Conservation (phyloP, 2,329 filamentous ascomycete species). For the Aspergillus tamarii region DNA sequence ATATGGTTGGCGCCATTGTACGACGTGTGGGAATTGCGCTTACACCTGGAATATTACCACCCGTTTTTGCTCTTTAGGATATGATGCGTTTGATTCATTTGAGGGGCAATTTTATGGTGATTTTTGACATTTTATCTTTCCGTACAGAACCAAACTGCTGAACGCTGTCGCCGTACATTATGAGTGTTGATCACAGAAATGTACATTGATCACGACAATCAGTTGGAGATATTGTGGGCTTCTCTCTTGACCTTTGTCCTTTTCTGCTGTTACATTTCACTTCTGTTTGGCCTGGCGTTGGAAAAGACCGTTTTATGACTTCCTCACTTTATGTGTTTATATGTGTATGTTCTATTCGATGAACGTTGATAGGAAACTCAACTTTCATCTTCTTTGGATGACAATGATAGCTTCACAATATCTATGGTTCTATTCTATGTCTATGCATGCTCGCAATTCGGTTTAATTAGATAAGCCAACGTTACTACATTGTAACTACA, state of each 20-base stretch:
- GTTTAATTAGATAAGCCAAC: not conserved
- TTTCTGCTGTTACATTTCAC: conserved; percentile 1
- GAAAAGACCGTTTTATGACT: not conserved
- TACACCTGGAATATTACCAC: not conserved
- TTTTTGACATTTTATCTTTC: not conserved
- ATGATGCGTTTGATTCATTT: not conserved
- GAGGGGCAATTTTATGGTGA: not conserved
- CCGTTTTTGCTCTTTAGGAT: not conserved
- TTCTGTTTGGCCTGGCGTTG: not conserved
- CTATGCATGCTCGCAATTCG: not conserved
- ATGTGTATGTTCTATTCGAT: not conserved
- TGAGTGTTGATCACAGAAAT: not conserved
- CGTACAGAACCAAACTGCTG: not conserved
- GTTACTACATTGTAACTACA: not conserved
- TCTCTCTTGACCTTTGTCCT: not conserved
- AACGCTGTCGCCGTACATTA: not conserved
- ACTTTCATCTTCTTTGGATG: not conserved
- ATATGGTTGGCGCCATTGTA: not conserved
- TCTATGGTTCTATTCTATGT: not conserved
- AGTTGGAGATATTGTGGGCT: not conserved
- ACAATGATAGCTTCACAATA: not conserved
- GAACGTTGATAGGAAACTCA: not conserved
- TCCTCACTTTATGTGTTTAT: not conserved
- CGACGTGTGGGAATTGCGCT: not conserved
- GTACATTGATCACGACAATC: not conserved